Evolutionary conservation across 495 filamentous ascomycete genomes (phyloP).

Genomic region (Glonium stellatum): DNA sequence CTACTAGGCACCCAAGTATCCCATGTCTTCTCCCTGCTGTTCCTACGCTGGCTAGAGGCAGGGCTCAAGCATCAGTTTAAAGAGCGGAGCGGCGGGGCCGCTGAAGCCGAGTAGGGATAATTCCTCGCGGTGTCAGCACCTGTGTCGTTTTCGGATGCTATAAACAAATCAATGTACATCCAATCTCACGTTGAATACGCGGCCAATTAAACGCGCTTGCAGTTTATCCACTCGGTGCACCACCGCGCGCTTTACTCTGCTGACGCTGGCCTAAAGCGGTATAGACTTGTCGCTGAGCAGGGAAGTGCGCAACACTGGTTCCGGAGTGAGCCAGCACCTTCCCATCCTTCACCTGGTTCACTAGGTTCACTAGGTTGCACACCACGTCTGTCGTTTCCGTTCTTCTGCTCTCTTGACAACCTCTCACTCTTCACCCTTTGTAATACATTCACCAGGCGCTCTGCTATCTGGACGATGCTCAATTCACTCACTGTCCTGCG

Average conservation of each 20-base stretch:
- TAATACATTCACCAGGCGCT: constrained; percentile 5
- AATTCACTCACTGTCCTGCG: constrained; percentile 1
- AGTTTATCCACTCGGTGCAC: background rate
- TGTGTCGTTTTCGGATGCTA: background rate
- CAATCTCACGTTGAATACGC: background rate
- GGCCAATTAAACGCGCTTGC: background rate
- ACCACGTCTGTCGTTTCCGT: background rate
- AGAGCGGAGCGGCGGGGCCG: background rate
- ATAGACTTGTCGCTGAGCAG: constrained; percentile 2
- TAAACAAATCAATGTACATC: background rate
- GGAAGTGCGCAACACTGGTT: background rate
- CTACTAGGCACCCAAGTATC: too few species aligned
- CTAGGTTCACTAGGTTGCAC: background rate
- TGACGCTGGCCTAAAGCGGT: background rate
- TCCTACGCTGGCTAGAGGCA: background rate
- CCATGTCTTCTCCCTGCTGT: background rate
- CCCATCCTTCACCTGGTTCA: too few species aligned
- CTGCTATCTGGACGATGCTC: constrained; percentile 1
- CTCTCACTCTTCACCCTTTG: background rate
- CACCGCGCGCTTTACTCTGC: background rate
- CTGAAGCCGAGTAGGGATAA: background rate
- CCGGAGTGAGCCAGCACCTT: background rate
- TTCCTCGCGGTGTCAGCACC: background rate
- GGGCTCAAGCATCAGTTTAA: background rate
- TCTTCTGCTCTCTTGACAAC: constrained; percentile 3